phyloP scores from a whole-genome alignment of 2,329 filamentous ascomycete genomes.

The Alternaria triticimaculans region DNA sequence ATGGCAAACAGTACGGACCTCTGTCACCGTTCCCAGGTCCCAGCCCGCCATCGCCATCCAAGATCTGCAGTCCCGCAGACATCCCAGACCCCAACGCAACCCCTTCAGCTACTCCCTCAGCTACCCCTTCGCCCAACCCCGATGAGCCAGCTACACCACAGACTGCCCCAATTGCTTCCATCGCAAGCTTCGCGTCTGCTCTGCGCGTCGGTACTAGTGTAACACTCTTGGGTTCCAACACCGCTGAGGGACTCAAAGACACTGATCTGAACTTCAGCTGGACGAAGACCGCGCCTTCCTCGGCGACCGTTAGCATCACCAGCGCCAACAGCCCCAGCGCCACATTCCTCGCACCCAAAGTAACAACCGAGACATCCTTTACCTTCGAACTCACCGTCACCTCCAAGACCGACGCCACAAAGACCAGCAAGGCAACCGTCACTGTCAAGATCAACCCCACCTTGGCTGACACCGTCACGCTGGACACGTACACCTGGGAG shows the following conservation, averaged over 20 bases:
- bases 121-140: neutral
- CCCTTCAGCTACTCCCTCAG: neutral
- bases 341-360: conserved; percentile 31
- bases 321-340: conserved; percentile 27
- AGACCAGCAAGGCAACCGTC: conserved; percentile 33
- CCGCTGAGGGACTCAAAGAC: conserved; percentile 23
- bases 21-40: conserved; percentile 49
- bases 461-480: conserved; percentile 34
- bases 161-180: conserved; percentile 21
- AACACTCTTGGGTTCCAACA: conserved; percentile 39
- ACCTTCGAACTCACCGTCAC: conserved; percentile 39
- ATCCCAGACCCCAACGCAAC: conserved; percentile 22
- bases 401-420: conserved; percentile 31
- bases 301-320: conserved; percentile 28
- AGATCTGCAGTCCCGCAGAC: conserved; percentile 31
- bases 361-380: conserved; percentile 29
- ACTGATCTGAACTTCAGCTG: conserved; percentile 41
- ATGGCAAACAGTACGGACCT: conserved; percentile 46
- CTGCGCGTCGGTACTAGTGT: conserved; percentile 41
- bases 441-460: conserved; percentile 36
- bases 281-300: conserved; percentile 35
- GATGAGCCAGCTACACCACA: conserved; percentile 7
- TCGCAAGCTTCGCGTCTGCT: conserved; percentile 29
- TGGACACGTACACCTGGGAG: conserved; percentile 45
- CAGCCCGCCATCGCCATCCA: conserved; percentile 32